A percentile compares a stretch with the other conserved stretches of the same genome.
These are phyloP conservation scores for Colletotrichum camelliae DNA, from an alignment of 2,329 filamentous ascomycete genomes.

Conservation along the genomic window DNA sequence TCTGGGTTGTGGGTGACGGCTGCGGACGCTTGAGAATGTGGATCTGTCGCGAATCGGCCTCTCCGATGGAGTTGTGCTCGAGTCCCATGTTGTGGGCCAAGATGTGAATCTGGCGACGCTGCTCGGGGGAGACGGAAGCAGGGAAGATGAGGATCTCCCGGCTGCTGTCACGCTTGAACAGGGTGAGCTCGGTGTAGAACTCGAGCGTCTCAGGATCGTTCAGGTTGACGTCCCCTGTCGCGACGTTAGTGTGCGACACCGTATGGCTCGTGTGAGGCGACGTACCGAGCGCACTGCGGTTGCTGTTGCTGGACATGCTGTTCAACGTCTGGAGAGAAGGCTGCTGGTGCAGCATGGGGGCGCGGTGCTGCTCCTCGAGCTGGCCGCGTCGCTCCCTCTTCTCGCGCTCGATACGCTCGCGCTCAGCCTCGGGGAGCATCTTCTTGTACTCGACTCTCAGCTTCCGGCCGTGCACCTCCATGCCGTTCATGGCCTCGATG, in stretches of 20 bases:
- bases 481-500: constrained; percentile 93
- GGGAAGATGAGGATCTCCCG: constrained; percentile 88
- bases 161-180: constrained; percentile 82
- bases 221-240: constrained; percentile 74
- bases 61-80: constrained; percentile 88
- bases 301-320: constrained; percentile 69
- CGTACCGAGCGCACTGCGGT: constrained; percentile 35
- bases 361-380: constrained; percentile 92
- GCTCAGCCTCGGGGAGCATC: constrained; percentile 94
- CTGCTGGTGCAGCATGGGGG: constrained; percentile 81
- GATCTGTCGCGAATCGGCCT: constrained; percentile 86
- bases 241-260: constrained; percentile 19
- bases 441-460: constrained; percentile 98
- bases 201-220: constrained; percentile 88
- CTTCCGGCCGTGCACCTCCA: constrained; percentile 94
- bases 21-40: constrained; percentile 79
- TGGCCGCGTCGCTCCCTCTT: constrained; percentile 96
- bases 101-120: constrained; percentile 91
- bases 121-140: constrained; percentile 77
- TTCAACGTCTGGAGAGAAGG: constrained; percentile 82
- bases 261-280: neutral
- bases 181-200: constrained; percentile 87
- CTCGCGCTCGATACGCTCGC: constrained; percentile 94
- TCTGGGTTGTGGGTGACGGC: constrained; percentile 55
- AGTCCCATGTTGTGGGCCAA: constrained; percentile 94